Conservation (phyloP, 2,329 filamentous ascomycete genomes). For the Endothia cerciana region DNA sequence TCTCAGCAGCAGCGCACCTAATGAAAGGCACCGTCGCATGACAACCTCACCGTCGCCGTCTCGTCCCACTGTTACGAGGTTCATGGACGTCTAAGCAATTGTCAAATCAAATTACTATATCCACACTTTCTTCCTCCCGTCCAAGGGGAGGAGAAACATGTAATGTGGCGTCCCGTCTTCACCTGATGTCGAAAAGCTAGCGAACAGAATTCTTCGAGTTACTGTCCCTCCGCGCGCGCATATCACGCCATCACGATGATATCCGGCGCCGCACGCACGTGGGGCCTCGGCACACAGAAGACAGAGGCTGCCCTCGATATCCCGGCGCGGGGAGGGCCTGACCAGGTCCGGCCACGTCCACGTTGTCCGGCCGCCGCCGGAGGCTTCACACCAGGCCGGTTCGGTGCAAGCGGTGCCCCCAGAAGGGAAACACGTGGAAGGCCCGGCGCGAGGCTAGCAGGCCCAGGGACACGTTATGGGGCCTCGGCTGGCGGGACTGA, state of each 20-base stretch:
- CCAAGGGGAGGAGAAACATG: too few species aligned
- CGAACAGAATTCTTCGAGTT: too few species aligned
- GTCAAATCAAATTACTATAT: too few species aligned
- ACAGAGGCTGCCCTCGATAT: background rate
- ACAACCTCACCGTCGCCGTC: background rate
- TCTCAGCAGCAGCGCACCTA: background rate
- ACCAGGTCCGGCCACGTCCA: background rate
- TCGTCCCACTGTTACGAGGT: background rate
- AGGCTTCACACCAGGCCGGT: background rate
- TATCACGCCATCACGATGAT: too few species aligned
- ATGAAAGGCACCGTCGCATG: background rate
- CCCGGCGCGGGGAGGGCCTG: background rate
- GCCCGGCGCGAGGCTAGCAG: background rate
- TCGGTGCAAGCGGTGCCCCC: background rate
- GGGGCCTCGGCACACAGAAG: background rate
- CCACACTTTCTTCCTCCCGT: too few species aligned
- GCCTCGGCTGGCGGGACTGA: background rate
- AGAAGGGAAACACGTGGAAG: background rate
- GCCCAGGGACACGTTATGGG: background rate
- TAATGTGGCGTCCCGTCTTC: too few species aligned
- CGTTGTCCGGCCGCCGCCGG: background rate
- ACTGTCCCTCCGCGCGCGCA: too few species aligned
- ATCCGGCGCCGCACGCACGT: too few species aligned
- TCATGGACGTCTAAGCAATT: too few species aligned
- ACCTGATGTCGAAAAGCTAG: too few species aligned